A percentile compares a stretch with the other conserved stretches of the same genome.
phyloP scores from a whole-genome alignment of 78 protist genomes.

The slime mould (Dictyostelium discoideum) region DNA sequence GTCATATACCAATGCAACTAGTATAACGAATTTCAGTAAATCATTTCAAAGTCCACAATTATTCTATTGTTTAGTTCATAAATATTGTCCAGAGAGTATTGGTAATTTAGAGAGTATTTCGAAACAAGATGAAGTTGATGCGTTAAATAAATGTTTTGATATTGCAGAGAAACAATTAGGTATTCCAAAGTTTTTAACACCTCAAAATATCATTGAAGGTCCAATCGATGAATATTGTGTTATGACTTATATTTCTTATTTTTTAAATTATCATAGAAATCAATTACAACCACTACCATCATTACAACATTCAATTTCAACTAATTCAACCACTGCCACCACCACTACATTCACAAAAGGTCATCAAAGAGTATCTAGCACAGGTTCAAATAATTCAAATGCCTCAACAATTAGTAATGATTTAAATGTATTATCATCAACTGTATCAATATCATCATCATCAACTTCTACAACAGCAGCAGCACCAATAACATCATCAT shows the following conservation, averaged over 20 bases:
- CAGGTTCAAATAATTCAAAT: conserved; percentile 27
- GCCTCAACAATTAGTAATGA: neutral
- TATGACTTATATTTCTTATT: conserved; percentile 61
- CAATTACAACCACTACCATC: too few species aligned
- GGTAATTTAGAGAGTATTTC: conserved; percentile 7
- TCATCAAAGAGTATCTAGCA: conserved; percentile 15
- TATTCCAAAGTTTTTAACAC: conserved; percentile 39
- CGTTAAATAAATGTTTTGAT: conserved; percentile 32
- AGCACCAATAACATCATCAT: neutral
- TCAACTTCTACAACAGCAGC: neutral
- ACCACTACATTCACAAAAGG: neutral
- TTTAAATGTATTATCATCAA: neutral
- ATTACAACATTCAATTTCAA: neutral
- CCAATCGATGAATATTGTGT: conserved; percentile 58
- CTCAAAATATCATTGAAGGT: conserved; percentile 55
- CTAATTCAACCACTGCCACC: neutral
- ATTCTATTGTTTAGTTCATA: conserved; percentile 37
- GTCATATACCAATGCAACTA: neutral
- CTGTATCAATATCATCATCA: neutral
- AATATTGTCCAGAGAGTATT: neutral
- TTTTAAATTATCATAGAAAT: conserved; percentile 33
- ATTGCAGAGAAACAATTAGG: conserved; percentile 42
- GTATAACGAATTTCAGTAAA: conserved; percentile 55
- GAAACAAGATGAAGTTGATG: conserved; percentile 21
- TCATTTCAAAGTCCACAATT: conserved; percentile 60